A percentile compares a stretch with the other conserved stretches of the same genome.
phyloP scores from a whole-genome alignment of 2,329 filamentous ascomycete genomes.

The Pseudophaeomoniella oleicola region DNA sequence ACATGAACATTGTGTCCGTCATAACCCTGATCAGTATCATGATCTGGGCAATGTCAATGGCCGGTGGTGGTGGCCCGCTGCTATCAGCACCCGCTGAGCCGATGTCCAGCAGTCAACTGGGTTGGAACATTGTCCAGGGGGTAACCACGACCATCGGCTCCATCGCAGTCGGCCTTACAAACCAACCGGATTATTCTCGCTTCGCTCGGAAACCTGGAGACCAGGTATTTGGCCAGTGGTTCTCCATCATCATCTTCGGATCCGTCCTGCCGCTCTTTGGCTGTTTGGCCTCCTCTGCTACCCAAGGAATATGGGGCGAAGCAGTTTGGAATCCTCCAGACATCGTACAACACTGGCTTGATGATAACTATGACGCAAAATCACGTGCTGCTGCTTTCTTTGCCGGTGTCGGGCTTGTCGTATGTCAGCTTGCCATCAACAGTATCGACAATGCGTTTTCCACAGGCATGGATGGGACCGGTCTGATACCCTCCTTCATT shows the following conservation, averaged over 20 bases:
- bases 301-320: slow-evolving; percentile 18
- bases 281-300: slow-evolving; percentile 20
- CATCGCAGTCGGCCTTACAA: slow-evolving; percentile 30
- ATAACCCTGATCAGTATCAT: slow-evolving; percentile 13
- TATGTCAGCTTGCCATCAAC: slow-evolving; percentile 32
- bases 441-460: slow-evolving; percentile 34
- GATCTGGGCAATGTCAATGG: slow-evolving; percentile 20
- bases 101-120: slow-evolving; percentile 9
- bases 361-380: slow-evolving; percentile 16
- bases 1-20: slow-evolving; percentile 14
- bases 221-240: slow-evolving; percentile 26
- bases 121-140: slow-evolving; percentile 14
- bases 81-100: slow-evolving; percentile 9
- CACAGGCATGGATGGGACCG: slow-evolving; percentile 40
- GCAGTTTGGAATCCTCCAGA: slow-evolving; percentile 30
- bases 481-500: slow-evolving; percentile 36
- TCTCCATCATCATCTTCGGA: slow-evolving; percentile 23
- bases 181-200: slow-evolving; percentile 30
- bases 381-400: slow-evolving; percentile 32
- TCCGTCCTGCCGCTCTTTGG: slow-evolving; percentile 25
- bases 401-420: slow-evolving; percentile 27
- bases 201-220: slow-evolving; percentile 25
- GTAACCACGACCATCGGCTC: slow-evolving; percentile 28
- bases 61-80: slow-evolving; percentile 17
- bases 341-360: slow-evolving; percentile 22